Evolutionary conservation across 805 yeast genomes (phyloP).

Genomic region (Martiniozyma abietophila): DNA sequence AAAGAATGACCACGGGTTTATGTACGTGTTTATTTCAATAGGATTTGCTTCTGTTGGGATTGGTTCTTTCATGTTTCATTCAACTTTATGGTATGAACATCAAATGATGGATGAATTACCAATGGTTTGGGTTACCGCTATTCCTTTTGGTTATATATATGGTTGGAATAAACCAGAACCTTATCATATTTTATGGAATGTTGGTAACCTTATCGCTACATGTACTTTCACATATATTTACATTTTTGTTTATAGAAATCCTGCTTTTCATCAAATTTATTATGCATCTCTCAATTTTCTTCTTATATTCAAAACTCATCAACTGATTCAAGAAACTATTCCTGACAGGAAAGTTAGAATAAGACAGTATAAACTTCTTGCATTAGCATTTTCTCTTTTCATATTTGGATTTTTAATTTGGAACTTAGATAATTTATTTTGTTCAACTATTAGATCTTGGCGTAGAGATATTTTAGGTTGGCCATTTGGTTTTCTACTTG

Average conservation of each 20-base stretch:
- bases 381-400: constrained; percentile 34
- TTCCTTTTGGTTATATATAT: constrained; percentile 51
- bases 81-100: constrained; percentile 84
- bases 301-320: constrained; percentile 51
- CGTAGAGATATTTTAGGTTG: constrained; percentile 58
- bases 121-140: constrained; percentile 95
- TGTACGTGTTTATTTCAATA: constrained; percentile 62
- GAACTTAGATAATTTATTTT: constrained; percentile 82
- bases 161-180: constrained; percentile 22
- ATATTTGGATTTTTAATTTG: constrained; percentile 71
- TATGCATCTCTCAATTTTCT: constrained; percentile 72
- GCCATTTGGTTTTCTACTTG: constrained; percentile 80
- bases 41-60: constrained; percentile 88
- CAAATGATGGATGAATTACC: constrained; percentile 94
- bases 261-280: constrained; percentile 81
- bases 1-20: constrained; percentile 50
- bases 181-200: constrained; percentile 15
- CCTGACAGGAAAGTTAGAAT: constrained; percentile 15
- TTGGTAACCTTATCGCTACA: constrained; percentile 24
- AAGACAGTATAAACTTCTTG: constrained; percentile 21
- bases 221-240: constrained; percentile 58
- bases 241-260: constrained; percentile 59
- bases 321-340: constrained; percentile 18
- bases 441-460: constrained; percentile 44
- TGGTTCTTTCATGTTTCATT: constrained; percentile 93